phyloP scores from a whole-genome alignment of 2,329 filamentous ascomycete species.

The Talaromyces verruculosus region DNA sequence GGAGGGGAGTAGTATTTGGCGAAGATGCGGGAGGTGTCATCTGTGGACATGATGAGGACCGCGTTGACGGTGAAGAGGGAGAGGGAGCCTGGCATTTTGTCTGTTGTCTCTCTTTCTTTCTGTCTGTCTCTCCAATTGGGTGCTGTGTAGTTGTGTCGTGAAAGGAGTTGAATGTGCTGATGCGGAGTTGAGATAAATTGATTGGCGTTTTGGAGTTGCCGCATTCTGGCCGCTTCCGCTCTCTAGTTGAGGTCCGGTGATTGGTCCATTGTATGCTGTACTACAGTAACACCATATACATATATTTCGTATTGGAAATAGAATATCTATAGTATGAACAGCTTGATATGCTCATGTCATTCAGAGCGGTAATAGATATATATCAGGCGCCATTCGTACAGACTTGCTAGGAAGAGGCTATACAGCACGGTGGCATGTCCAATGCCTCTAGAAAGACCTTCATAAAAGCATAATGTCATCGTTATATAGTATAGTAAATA shows the following conservation, averaged over 20 bases:
- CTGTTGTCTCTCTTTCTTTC: background rate
- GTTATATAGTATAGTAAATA: slow-evolving; percentile 11
- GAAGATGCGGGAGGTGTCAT: slow-evolving; percentile 89
- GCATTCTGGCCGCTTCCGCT: slow-evolving; percentile 21
- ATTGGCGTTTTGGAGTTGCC: slow-evolving; percentile 18
- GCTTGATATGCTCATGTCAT: background rate
- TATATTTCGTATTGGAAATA: background rate
- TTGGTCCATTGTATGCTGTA: slow-evolving; percentile 10
- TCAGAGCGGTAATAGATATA: background rate
- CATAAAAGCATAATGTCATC: slow-evolving; percentile 5
- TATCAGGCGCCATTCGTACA: background rate
- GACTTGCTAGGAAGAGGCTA: background rate
- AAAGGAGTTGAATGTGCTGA: slow-evolving; percentile 7
- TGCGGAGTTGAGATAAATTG: slow-evolving; percentile 10
- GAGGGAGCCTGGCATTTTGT: slow-evolving; percentile 69
- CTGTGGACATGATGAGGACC: slow-evolving; percentile 74
- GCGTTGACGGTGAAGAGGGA: slow-evolving; percentile 75
- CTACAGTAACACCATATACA: too few species aligned
- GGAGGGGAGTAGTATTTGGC: slow-evolving; percentile 86
- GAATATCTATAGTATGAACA: background rate
- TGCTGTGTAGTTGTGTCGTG: background rate
- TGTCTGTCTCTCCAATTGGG: background rate
- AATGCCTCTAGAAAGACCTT: background rate
- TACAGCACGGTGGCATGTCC: background rate
- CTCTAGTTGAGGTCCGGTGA: background rate